Evolutionary conservation across 345 rosid species (phyloP).

Genomic region (Clausena lansium): DNA sequence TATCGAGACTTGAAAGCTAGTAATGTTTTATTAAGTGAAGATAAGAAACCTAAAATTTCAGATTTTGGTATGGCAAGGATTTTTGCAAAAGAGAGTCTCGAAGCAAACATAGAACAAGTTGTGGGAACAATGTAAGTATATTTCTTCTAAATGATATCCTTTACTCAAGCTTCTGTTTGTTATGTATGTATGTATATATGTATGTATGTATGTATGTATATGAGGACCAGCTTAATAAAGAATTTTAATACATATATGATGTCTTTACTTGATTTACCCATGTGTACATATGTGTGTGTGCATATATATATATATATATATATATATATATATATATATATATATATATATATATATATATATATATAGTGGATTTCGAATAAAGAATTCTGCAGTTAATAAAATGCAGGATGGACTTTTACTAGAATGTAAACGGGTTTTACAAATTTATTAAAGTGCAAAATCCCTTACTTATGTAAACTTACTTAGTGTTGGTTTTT

Average conservation of each 20-base stretch:
- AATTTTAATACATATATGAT: no score
- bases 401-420: no score
- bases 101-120: constrained; percentile 35
- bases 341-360: neutral
- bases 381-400: accelerated
- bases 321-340: neutral
- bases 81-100: constrained; percentile 26
- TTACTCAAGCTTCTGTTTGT: no score
- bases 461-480: no score
- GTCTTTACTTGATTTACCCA: no score
- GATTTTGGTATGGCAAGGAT: constrained; percentile 43
- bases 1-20: constrained; percentile 44
- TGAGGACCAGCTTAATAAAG: neutral
- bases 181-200: no score
- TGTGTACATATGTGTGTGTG: neutral
- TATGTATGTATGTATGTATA: no score
- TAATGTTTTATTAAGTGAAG: constrained; percentile 31
- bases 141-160: neutral
- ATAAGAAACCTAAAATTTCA: constrained; percentile 43
- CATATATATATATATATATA: no score
- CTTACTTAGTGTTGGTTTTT: neutral
- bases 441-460: no score
- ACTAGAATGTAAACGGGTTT: no score
- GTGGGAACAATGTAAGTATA: constrained; percentile 21
- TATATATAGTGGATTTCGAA: neutral